These are phyloP conservation scores for Flaveria robusta DNA, from an alignment of 129 eudicot genomes.

Conservation along the genomic window DNA sequence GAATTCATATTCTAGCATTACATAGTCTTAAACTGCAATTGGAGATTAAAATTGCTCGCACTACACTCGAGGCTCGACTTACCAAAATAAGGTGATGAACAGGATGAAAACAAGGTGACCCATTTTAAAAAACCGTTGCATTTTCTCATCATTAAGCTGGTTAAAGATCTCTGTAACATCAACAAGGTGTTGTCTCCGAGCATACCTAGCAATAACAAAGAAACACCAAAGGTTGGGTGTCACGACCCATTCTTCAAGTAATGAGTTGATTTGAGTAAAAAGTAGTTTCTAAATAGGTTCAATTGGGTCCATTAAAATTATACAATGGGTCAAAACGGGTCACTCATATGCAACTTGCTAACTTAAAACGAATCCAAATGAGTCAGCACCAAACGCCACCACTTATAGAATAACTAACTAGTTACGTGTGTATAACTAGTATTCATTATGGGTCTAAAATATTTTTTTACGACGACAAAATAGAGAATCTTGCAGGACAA, in stretches of 20 bases:
- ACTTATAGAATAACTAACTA: background rate
- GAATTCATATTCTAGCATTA: background rate
- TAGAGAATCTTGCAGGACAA: no score
- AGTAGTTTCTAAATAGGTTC: no score
- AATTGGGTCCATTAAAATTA: no score
- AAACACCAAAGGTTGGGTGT: background rate
- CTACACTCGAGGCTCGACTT: background rate
- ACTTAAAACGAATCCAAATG: background rate
- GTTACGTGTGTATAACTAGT: background rate
- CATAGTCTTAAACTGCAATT: background rate
- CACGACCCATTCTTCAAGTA: background rate
- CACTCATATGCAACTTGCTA: background rate
- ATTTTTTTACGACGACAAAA: no score
- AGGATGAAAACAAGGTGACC: constrained; percentile 59
- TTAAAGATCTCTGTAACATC: constrained; percentile 89
- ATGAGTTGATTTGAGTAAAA: background rate
- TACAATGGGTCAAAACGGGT: background rate
- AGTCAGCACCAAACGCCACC: background rate
- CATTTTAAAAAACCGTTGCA: constrained; percentile 66
- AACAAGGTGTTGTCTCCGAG: constrained; percentile 57
- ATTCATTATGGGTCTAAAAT: background rate
- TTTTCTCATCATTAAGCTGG: constrained; percentile 67
- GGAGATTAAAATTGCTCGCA: background rate
- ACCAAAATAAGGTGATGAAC: constrained; percentile 84
- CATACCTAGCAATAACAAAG: constrained; percentile 42